Percentiles rank a stretch among this genome's conserved stretches.
phyloP scores from a whole-genome alignment of 2,329 filamentous ascomycete genomes.

The Tolypocladium capitatum region DNA sequence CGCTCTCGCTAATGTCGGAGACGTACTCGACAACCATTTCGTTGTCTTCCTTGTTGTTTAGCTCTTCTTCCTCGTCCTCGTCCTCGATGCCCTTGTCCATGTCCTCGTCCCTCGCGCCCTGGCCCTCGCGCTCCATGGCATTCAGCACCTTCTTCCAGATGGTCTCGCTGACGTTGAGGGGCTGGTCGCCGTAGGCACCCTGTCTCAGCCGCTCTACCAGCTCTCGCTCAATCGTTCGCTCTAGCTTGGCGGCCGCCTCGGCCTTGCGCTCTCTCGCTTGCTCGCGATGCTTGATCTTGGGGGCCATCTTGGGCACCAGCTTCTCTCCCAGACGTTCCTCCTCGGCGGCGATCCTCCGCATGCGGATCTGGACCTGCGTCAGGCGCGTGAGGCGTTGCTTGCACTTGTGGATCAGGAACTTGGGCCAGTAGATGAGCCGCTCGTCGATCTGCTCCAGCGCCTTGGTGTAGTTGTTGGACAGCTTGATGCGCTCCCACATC shows the following conservation, averaged over 20 bases:
- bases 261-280: conserved; percentile 64
- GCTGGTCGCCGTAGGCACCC: conserved; percentile 87
- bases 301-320: conserved; percentile 76
- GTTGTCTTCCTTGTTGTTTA: conserved; percentile 56
- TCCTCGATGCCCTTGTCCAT: conserved; percentile 78
- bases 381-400: conserved; percentile 89
- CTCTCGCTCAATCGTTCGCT: conserved; percentile 90
- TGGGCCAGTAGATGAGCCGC: conserved; percentile 83
- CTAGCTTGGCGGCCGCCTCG: conserved; percentile 78
- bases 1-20: conserved; percentile 75
- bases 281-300: conserved; percentile 72
- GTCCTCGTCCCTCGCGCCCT: conserved; percentile 74
- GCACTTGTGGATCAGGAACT: conserved; percentile 86
- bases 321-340: conserved; percentile 81
- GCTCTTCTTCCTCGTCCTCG: conserved; percentile 61
- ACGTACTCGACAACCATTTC: conserved; percentile 82
- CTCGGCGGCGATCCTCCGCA: conserved; percentile 71
- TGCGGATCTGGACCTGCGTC: conserved; percentile 78
- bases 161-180: conserved; percentile 84
- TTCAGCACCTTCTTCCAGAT: conserved; percentile 97
- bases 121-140: conserved; percentile 75
- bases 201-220: conserved; percentile 81
- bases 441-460: conserved; percentile 81
- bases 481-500: conserved; percentile 86
- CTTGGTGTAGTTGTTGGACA: conserved; percentile 81